Evolutionary conservation across 192 early-diverging fungal genomes (phyloP).

Genomic region (Podila horticola): DNA sequence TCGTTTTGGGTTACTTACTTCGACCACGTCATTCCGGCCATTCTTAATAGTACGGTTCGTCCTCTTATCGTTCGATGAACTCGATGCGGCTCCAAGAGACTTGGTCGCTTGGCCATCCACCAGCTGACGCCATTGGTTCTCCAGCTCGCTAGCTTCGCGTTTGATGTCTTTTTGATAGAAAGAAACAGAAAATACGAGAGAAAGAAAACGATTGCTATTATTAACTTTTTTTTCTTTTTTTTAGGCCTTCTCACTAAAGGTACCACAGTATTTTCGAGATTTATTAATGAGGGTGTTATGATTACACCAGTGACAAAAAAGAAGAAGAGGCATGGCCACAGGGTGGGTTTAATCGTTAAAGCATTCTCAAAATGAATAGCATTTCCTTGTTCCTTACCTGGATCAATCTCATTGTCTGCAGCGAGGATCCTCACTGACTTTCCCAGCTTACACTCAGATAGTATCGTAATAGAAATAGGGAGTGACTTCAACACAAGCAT

Average conservation of each 20-base stretch:
- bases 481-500: constrained; percentile 13
- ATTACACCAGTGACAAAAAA: background rate
- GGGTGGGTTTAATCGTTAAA: background rate
- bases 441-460: constrained; percentile 6
- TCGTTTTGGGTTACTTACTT: no score
- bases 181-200: background rate
- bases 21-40: no score
- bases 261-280: background rate
- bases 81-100: background rate
- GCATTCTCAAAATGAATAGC: background rate
- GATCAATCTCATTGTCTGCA: background rate
- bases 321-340: background rate
- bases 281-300: background rate
- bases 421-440: constrained; percentile 11
- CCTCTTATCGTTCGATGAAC: background rate
- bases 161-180: background rate
- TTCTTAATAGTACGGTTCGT: background rate
- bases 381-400: constrained; percentile 1
- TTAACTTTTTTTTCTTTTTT: no score
- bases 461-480: constrained; percentile 3
- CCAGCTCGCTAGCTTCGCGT: background rate
- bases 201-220: no score
- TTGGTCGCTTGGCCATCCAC: background rate
- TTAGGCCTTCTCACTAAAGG: background rate
- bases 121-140: background rate